A percentile compares a stretch with the other conserved stretches of the same genome.
These are phyloP conservation scores for Puccinia horiana DNA, from an alignment of 1,284 basidiomycete genomes.

Conservation along the genomic window DNA sequence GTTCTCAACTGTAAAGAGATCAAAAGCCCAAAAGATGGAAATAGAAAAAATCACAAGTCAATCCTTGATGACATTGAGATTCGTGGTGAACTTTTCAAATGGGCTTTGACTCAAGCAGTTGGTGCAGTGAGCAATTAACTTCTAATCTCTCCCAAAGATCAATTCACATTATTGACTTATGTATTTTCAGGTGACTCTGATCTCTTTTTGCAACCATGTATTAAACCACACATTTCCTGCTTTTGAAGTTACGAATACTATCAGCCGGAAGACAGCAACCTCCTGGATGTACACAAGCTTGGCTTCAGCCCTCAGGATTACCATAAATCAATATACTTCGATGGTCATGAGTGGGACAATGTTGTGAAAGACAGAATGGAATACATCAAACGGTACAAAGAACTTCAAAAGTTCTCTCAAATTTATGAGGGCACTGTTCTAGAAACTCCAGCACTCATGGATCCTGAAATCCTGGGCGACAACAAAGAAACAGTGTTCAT, in stretches of 20 bases:
- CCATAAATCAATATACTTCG: slow-evolving; percentile 30
- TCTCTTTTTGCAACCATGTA: not conserved
- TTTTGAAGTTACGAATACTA: not conserved
- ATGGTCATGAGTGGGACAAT: slow-evolving; percentile 20
- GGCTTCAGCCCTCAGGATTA: slow-evolving; percentile 8
- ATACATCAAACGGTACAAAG: slow-evolving; percentile 3
- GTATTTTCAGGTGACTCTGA: slow-evolving; percentile 7
- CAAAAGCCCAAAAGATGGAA: not conserved
- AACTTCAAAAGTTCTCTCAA: not conserved
- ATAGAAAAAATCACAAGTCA: slow-evolving; percentile 17
- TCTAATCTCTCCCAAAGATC: not conserved
- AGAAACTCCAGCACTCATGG: not conserved
- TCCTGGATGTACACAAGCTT: slow-evolving; percentile 35
- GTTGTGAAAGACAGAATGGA: not conserved
- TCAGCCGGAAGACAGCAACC: not conserved
- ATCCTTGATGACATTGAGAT: slow-evolving; percentile 22
- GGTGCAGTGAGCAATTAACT: slow-evolving; percentile 15
- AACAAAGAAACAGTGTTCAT: not conserved
- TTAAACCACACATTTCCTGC: slow-evolving; percentile 4
- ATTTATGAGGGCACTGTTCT: not conserved
- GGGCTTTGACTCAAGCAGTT: slow-evolving; percentile 22
- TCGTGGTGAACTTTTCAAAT: not conserved
- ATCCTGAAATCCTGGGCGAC: not conserved
- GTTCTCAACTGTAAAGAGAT: slow-evolving; percentile 4
- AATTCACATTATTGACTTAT: not conserved